Evolutionary conservation across 2,329 filamentous ascomycete genomes (phyloP).

Genomic region (Botrytis galanthina): DNA sequence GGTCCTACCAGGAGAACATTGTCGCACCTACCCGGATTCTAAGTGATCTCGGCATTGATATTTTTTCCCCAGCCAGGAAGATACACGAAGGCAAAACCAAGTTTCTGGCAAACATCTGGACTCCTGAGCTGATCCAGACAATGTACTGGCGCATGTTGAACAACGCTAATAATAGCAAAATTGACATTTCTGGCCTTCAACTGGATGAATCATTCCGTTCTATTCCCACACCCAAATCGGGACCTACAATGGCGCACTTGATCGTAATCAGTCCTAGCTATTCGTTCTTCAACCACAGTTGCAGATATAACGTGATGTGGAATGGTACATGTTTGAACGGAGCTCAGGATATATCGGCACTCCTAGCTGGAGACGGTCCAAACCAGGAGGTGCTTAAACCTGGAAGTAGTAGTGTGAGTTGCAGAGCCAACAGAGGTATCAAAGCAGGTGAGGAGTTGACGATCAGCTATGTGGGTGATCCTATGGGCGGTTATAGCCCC

Average conservation of each 20-base stretch:
- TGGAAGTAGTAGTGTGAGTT: conserved; percentile 29
- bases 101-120: conserved; percentile 20
- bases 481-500: conserved; percentile 16
- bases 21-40: conserved; percentile 30
- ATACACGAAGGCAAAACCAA: not conserved
- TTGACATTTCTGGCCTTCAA: not conserved
- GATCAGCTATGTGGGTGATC: conserved; percentile 35
- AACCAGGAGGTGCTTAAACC: conserved; percentile 22
- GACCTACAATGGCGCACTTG: conserved; percentile 1
- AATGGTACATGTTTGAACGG: conserved; percentile 22
- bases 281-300: conserved; percentile 37
- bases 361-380: conserved; percentile 18
- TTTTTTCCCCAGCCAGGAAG: conserved; percentile 24
- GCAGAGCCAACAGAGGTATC: conserved; percentile 27
- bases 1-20: conserved; percentile 33
- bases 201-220: not conserved
- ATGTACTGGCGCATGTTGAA: conserved; percentile 34
- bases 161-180: conserved; percentile 30
- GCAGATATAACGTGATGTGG: conserved; percentile 34
- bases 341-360: conserved; percentile 10
- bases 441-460: conserved; percentile 34
- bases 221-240: not conserved
- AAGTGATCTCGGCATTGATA: conserved; percentile 30
- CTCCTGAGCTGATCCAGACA: conserved; percentile 34
- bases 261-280: conserved; percentile 31